Conservation (phyloP, 441 rosid species). For the Breynia disticha region DNA sequence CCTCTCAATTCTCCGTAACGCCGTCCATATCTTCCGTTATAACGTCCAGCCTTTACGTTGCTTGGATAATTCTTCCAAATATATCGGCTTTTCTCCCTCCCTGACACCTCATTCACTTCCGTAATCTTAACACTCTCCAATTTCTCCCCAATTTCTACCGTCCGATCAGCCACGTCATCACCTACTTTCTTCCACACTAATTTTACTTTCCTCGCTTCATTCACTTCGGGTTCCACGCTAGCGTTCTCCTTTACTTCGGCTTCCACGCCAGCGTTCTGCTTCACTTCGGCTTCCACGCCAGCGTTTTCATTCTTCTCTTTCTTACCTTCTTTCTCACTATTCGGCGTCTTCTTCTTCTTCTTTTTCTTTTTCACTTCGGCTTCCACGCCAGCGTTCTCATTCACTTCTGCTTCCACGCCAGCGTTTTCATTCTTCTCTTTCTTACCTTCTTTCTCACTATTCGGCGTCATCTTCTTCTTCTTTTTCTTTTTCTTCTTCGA, state of each 20-base stretch:
- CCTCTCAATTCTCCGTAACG: neutral
- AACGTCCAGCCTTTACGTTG: neutral
- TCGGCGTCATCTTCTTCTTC: constrained; percentile 1
- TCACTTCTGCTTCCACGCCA: constrained; percentile 3
- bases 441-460: constrained; percentile 1
- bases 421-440: neutral
- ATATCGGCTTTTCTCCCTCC: neutral
- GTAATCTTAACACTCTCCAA: neutral
- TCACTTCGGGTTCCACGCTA: constrained; percentile 5
- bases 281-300: constrained; percentile 3
- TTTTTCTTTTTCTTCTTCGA: constrained; percentile 7
- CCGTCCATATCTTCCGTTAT: neutral
- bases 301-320: neutral
- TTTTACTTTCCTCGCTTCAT: neutral
- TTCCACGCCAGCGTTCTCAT: neutral
- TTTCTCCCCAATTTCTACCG: constrained; percentile 2
- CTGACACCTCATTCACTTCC: neutral
- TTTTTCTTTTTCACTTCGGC: constrained; percentile 7
- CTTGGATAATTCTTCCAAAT: neutral
- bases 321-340: constrained; percentile 1
- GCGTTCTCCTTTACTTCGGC: constrained; percentile 3
- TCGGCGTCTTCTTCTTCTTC: constrained; percentile 1
- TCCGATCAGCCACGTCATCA: neutral
- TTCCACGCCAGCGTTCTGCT: neutral
- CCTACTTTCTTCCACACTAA: constrained; percentile 5